phyloP scores from a whole-genome alignment of 2,329 filamentous ascomycete genomes.

The Neonectria magnoliae region DNA sequence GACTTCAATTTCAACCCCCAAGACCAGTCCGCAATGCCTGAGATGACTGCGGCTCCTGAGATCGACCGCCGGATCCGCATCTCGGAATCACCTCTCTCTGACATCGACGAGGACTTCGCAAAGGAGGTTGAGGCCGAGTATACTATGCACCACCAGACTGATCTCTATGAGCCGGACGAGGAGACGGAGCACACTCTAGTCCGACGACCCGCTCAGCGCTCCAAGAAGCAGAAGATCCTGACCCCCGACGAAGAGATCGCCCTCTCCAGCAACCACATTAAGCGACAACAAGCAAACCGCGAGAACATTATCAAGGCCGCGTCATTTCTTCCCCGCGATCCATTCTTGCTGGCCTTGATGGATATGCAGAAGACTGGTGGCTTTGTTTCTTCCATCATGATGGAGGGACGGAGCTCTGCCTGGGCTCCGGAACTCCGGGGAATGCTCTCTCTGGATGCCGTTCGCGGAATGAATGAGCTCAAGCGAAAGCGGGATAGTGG shows the following conservation, averaged over 20 bases:
- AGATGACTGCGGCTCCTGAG: conserved; percentile 56
- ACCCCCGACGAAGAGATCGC: conserved; percentile 84
- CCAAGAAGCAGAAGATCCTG: conserved; percentile 81
- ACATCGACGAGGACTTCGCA: conserved; percentile 72
- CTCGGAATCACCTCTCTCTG: conserved; percentile 75
- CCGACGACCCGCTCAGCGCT: conserved; percentile 76
- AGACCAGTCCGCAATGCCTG: conserved; percentile 67
- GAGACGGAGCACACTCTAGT: conserved; percentile 68
- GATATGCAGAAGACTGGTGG: conserved; percentile 91
- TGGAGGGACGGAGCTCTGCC: conserved; percentile 77
- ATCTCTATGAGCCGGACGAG: conserved; percentile 70
- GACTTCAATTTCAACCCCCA: conserved; percentile 73
- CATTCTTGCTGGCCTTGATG: conserved; percentile 85
- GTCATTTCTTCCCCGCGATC: conserved; percentile 86
- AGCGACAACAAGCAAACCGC: conserved; percentile 85
- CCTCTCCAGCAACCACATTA: conserved; percentile 80
- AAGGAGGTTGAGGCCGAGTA: conserved; percentile 69
- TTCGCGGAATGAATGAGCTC: conserved; percentile 79
- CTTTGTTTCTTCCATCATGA: conserved; percentile 88
- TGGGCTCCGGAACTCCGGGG: conserved; percentile 95
- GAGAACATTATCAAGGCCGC: conserved; percentile 86
- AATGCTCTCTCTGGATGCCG: conserved; percentile 87
- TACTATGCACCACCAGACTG: conserved; percentile 62
- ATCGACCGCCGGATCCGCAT: conserved; percentile 66
- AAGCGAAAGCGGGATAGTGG: conserved; percentile 96